Evolutionary conservation across 2,329 filamentous ascomycete genomes (phyloP).

Genomic region (Leptographium lundbergii): DNA sequence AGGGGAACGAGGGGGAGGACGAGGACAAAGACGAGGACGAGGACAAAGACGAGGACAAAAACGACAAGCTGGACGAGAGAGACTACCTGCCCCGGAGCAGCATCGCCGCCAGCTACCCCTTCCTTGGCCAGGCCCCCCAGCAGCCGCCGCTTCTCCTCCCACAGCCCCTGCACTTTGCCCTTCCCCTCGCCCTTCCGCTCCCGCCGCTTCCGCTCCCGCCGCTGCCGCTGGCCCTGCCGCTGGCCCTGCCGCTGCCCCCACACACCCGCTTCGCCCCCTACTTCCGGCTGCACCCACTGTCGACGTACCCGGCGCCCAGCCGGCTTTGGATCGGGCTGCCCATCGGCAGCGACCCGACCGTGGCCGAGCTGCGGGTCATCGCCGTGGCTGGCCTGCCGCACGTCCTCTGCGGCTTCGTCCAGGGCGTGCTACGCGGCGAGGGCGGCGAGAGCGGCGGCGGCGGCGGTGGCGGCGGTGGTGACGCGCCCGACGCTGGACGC

Average conservation of each 20-base stretch:
- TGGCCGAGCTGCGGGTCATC: slow-evolving; percentile 50
- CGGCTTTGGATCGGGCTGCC: slow-evolving; percentile 53
- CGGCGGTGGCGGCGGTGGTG: too few relatives aligned
- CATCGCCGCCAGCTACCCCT: too few relatives aligned
- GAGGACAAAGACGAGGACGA: too few relatives aligned
- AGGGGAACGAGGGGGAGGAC: too few relatives aligned
- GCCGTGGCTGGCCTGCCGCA: not conserved
- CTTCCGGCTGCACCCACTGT: slow-evolving; percentile 56
- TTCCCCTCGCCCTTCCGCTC: not conserved
- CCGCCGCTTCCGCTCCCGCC: not conserved
- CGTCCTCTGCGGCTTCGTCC: not conserved
- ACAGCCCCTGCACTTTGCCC: too few relatives aligned
- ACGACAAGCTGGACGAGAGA: too few relatives aligned
- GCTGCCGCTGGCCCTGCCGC: not conserved
- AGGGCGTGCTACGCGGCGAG: not conserved
- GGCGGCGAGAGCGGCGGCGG: not conserved
- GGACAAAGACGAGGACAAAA: too few relatives aligned
- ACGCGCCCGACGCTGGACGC: too few relatives aligned
- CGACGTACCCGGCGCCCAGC: slow-evolving; percentile 35
- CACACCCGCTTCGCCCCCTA: slow-evolving; percentile 39
- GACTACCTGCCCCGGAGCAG: too few relatives aligned
- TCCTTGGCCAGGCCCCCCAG: too few relatives aligned
- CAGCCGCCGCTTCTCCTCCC: too few relatives aligned
- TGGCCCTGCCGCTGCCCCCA: slow-evolving; percentile 1
- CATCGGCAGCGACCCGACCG: slow-evolving; percentile 31